Percentiles rank a stretch among this genome's conserved stretches.
Conservation (phyloP, 768 basidiomycete species). For the Hygrophorus pudorinus region DNA sequence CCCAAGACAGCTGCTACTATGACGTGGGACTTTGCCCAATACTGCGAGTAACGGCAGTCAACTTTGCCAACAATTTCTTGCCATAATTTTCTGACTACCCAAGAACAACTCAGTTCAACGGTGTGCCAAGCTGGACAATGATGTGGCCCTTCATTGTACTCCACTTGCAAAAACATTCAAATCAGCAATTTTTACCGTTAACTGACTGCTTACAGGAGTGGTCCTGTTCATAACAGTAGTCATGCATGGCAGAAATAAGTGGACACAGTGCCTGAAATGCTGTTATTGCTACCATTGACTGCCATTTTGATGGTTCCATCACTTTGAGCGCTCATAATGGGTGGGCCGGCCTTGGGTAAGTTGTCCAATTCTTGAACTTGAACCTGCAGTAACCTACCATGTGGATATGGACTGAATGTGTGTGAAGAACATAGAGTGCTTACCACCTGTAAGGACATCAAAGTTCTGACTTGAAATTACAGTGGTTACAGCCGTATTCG, state of each 20-base stretch:
- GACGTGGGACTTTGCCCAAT: not conserved
- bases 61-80: not conserved
- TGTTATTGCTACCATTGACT: not conserved
- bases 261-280: not conserved
- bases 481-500: no score
- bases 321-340: not conserved
- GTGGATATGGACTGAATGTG: no score
- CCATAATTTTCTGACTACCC: not conserved
- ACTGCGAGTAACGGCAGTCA: not conserved
- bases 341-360: not conserved
- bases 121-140: not conserved
- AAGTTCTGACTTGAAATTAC: no score
- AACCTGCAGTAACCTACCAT: no score
- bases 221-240: not conserved
- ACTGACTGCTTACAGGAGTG: not conserved
- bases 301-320: not conserved
- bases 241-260: not conserved
- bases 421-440: no score
- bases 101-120: not conserved
- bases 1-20: not conserved
- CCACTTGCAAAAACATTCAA: not conserved
- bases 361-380: not conserved
- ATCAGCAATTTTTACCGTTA: not conserved
- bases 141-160: not conserved
- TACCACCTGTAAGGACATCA: no score